phyloP scores from a whole-genome alignment of 495 filamentous ascomycete species.

The Podospora didyma region DNA sequence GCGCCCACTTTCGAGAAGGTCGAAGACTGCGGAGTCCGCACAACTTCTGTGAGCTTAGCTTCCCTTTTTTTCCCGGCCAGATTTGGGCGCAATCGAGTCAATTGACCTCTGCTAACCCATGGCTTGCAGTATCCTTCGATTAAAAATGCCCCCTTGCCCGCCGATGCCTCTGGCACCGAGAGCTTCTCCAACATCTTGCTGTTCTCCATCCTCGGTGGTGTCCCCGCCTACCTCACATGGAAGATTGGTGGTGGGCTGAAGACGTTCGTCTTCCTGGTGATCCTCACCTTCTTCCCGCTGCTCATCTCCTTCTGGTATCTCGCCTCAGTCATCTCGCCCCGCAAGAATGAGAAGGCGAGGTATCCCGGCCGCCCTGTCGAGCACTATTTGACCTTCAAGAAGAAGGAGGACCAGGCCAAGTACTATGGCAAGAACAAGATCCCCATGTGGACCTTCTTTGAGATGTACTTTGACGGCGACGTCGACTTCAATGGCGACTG shows the following conservation, averaged over 20 bases:
- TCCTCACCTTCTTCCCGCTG: slow-evolving; percentile 63
- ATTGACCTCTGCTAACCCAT: slow-evolving; percentile 10
- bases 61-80: slow-evolving; percentile 22
- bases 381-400: slow-evolving; percentile 82
- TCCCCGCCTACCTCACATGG: slow-evolving; percentile 66
- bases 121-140: slow-evolving; percentile 64
- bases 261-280: slow-evolving; percentile 65
- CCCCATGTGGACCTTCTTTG: slow-evolving; percentile 80
- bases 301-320: slow-evolving; percentile 69
- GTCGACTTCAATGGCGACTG: slow-evolving; percentile 84
- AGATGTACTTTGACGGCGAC: slow-evolving; percentile 84
- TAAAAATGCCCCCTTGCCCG: slow-evolving; percentile 76
- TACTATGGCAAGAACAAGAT: slow-evolving; percentile 78
- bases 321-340: slow-evolving; percentile 61
- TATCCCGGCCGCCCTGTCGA: slow-evolving; percentile 75
- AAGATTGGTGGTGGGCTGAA: slow-evolving; percentile 68
- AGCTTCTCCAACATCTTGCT: slow-evolving; percentile 66
- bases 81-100: not conserved
- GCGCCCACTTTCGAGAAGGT: slow-evolving; percentile 52
- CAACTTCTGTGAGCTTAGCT: slow-evolving; percentile 53
- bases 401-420: slow-evolving; percentile 62
- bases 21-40: slow-evolving; percentile 68
- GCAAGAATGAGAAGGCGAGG: slow-evolving; percentile 74
- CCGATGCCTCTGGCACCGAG: slow-evolving; percentile 66
- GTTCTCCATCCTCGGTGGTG: slow-evolving; percentile 49